phyloP scores from a whole-genome alignment of 2,329 filamentous ascomycete species.

The Aspergillus sp. region DNA sequence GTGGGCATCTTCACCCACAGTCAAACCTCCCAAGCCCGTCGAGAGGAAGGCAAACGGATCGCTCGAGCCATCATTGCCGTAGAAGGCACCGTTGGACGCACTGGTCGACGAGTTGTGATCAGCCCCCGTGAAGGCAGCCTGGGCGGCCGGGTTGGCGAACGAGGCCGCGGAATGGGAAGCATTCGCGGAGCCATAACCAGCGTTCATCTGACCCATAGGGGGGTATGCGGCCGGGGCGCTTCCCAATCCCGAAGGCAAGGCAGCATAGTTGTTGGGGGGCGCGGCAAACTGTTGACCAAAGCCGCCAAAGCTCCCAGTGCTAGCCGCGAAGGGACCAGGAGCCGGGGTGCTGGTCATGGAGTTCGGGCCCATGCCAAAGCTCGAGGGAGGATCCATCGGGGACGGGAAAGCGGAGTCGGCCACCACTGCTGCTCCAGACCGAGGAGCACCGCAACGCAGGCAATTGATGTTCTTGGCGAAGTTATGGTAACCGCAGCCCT shows the following conservation, averaged over 20 bases:
- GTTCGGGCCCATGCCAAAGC: slow-evolving; percentile 81
- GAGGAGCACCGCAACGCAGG: slow-evolving; percentile 90
- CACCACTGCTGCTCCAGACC: slow-evolving; percentile 89
- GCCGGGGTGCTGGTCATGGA: slow-evolving; percentile 85
- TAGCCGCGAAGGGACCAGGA: slow-evolving; percentile 73
- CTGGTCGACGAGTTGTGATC: slow-evolving; percentile 78
- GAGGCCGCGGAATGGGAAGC: slow-evolving; percentile 80
- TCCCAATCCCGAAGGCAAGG: slow-evolving; percentile 80
- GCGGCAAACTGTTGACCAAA: slow-evolving; percentile 80
- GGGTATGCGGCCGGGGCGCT: slow-evolving; percentile 79
- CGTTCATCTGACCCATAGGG: slow-evolving; percentile 67
- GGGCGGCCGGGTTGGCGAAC: slow-evolving; percentile 90
- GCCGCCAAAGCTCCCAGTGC: slow-evolving; percentile 67
- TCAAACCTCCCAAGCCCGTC: slow-evolving; percentile 60
- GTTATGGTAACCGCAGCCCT: slow-evolving; percentile 97
- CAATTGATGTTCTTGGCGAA: slow-evolving; percentile 99
- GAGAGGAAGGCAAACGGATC: slow-evolving; percentile 69
- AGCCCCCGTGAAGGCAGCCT: slow-evolving; percentile 90
- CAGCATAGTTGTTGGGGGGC: slow-evolving; percentile 74
- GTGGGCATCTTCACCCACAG: slow-evolving; percentile 53
- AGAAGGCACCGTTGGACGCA: slow-evolving; percentile 73
- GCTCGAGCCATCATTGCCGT: slow-evolving; percentile 54
- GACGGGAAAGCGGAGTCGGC: slow-evolving; percentile 91
- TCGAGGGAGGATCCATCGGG: slow-evolving; percentile 81
- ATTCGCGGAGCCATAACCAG: slow-evolving; percentile 74